Base-by-base conservation (phyloP, 805 yeast species). In the Zygosaccharomyces bisporus region DNA sequence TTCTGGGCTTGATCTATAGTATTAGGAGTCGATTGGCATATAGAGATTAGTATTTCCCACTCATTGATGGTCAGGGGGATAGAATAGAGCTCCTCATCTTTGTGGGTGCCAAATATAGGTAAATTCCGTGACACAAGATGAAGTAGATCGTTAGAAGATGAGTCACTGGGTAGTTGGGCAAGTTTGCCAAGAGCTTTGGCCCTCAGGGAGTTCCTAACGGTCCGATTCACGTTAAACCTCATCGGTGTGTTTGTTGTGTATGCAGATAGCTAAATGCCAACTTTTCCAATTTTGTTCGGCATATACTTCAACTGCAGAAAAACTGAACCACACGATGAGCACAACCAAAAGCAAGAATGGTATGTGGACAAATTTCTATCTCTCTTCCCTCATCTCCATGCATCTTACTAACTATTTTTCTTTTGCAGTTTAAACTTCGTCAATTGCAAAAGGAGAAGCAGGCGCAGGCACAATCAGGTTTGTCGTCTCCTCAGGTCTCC, bases 11-110 rank as follows among this genome's bases (percentile, higher is more conserved):
- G 75, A 1, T 60, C 56, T 18, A 56, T 52, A 27, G 63, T 64
- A 39, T 61, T 46, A 7, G 68, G 64, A 4, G 46, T 44, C 3
- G 72, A 57, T 8, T 71, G 55, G 48, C 81, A 69, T n/a, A 80
- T 61, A 0, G 84, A 77, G 32, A 74, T 44, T 40, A 80, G 59
- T 9, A 76, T 71, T 53, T 80, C 85, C 57, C 74, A 70, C 48
- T 80, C 84, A 45, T 73, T 75, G n/a, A 46, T 9, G 1, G 77
- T 63, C 47, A 77, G 68, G 12, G 77, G 75, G 13, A 73, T 71
- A 4, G 64, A 56, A 27, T 57, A 59, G 5, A 63, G 39, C 37
- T 58, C 58, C 1, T 60, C 47, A 1, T 50, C 44, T 21, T 60
- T 45, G 1, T 58, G 50, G 1, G 64, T 55, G 34, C 59, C 59